phyloP scores from a whole-genome alignment of 805 yeast species.

The Cyberlindnera xishuangbannaensis region DNA sequence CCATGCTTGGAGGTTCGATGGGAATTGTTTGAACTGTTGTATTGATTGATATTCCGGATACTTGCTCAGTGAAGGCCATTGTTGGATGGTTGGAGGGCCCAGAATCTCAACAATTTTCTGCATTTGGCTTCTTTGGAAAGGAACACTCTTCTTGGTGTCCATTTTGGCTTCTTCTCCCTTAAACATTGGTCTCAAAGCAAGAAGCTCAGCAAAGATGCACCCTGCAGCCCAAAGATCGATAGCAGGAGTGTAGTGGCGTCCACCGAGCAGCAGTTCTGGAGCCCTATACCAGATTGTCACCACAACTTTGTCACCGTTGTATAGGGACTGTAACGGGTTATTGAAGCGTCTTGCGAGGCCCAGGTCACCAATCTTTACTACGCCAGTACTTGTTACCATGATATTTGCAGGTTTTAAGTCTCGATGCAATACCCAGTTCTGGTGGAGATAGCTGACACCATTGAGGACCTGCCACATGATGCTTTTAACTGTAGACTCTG shows the following conservation, averaged over 20 bases:
- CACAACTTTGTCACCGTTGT: conserved; percentile 91
- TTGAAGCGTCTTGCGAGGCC: conserved; percentile 87
- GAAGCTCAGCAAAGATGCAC: conserved; percentile 85
- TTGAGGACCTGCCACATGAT: conserved; percentile 88
- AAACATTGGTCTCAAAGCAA: conserved; percentile 86
- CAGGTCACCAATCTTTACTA: conserved; percentile 92
- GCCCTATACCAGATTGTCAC: conserved; percentile 97
- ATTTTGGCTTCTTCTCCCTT: conserved; percentile 97
- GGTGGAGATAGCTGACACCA: conserved; percentile 88
- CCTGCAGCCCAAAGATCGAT: conserved; percentile 96
- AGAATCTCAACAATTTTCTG: conserved; percentile 87
- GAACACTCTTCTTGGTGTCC: conserved; percentile 88
- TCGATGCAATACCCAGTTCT: conserved; percentile 93
- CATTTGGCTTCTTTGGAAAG: conserved; percentile 90
- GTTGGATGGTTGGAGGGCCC: conserved; percentile 77
- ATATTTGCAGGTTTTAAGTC: conserved; percentile 97
- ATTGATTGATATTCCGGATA: conserved; percentile 81
- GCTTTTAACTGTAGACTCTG: conserved; percentile 73
- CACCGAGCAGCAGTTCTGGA: conserved; percentile 85
- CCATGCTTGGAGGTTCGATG: conserved; percentile 73
- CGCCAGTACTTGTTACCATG: conserved; percentile 86
- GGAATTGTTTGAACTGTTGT: conserved; percentile 52
- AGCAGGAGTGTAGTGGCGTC: conserved; percentile 88
- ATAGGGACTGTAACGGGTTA: conserved; percentile 79
- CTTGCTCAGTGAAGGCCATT: conserved; percentile 72